Percentiles rank a stretch among this genome's conserved stretches.
Evolutionary conservation across 331 rosid species (phyloP).

Genomic region (Pyracantha coccinea): DNA sequence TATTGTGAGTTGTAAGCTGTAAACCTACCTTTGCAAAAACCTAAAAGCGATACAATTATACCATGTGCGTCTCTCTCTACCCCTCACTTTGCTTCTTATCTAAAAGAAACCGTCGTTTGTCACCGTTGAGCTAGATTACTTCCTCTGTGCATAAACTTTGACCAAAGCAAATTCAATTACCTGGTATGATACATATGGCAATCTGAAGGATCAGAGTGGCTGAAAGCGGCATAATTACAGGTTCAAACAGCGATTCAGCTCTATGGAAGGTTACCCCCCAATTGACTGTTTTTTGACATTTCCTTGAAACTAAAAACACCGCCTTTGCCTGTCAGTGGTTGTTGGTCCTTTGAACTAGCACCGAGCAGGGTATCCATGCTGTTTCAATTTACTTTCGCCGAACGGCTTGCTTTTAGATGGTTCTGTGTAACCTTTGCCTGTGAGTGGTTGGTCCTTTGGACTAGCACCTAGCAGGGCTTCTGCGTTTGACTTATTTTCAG

Average conservation of each 20-base stretch:
- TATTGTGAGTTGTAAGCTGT: not conserved
- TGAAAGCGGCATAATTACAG: slow-evolving; percentile 4
- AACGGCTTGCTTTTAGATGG: not conserved
- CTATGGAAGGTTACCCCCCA: slow-evolving; percentile 1
- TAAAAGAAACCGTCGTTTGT: not conserved
- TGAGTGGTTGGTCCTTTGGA: slow-evolving; percentile 32
- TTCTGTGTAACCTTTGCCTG: not conserved
- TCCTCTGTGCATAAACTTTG: not conserved
- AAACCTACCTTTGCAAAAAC: not conserved
- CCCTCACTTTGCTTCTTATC: not conserved
- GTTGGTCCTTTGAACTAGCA: slow-evolving; percentile 47
- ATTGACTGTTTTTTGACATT: not conserved
- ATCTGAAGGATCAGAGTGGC: not conserved
- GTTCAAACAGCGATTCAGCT: not conserved
- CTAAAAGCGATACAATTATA: not conserved
- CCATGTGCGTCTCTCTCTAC: not conserved
- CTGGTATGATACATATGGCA: not conserved
- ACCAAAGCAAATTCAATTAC: not conserved
- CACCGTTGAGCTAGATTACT: not conserved
- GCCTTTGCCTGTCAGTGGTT: not conserved
- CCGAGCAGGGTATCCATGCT: slow-evolving; percentile 40
- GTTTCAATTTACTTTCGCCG: slow-evolving; percentile 46
- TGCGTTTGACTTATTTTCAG: slow-evolving; percentile 49
- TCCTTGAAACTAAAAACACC: slow-evolving; percentile 2
- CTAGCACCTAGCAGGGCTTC: slow-evolving; percentile 44